These are phyloP conservation scores for Patellaria atrata DNA, from an alignment of 495 filamentous ascomycete genomes.

Conservation along the genomic window DNA sequence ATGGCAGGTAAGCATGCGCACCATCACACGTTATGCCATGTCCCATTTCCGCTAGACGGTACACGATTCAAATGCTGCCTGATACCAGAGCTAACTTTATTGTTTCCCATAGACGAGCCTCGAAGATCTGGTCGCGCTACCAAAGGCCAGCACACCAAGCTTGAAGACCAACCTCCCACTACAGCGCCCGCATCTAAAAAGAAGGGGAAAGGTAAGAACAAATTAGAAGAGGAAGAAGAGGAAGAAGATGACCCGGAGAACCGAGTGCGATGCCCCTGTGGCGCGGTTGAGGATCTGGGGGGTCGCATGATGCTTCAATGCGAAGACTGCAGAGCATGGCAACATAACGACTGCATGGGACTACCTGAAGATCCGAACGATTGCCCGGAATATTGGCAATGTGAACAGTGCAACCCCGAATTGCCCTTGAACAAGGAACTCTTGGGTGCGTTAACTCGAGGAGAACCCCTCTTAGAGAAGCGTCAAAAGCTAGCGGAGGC, in stretches of 20 bases:
- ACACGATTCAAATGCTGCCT: no score
- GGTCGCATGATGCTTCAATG: constrained; percentile 82
- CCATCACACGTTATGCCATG: background rate
- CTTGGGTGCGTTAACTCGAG: constrained; percentile 54
- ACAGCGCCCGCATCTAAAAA: constrained; percentile 39
- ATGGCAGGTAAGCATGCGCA: constrained; percentile 33
- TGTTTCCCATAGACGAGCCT: constrained; percentile 53
- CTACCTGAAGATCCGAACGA: constrained; percentile 50
- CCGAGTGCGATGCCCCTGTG: constrained; percentile 87
- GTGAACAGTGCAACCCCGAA: constrained; percentile 75
- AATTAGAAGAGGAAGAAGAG: constrained; percentile 27
- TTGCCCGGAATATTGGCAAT: constrained; percentile 72
- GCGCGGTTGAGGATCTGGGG: constrained; percentile 68
- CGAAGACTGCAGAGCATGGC: constrained; percentile 83
- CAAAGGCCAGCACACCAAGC: constrained; percentile 82
- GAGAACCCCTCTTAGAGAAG: constrained; percentile 78
- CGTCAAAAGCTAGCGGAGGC: constrained; percentile 19
- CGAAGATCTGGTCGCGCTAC: constrained; percentile 89
- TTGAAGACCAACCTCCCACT: constrained; percentile 14
- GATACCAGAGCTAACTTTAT: no score
- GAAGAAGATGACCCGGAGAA: constrained; percentile 54
- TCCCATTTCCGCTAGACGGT: no score
- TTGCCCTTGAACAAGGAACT: constrained; percentile 66
- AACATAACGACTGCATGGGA: constrained; percentile 92
- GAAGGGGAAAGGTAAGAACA: constrained; percentile 34